phyloP scores from a whole-genome alignment of 2,329 filamentous ascomycete genomes.

The Colletotrichum horii region DNA sequence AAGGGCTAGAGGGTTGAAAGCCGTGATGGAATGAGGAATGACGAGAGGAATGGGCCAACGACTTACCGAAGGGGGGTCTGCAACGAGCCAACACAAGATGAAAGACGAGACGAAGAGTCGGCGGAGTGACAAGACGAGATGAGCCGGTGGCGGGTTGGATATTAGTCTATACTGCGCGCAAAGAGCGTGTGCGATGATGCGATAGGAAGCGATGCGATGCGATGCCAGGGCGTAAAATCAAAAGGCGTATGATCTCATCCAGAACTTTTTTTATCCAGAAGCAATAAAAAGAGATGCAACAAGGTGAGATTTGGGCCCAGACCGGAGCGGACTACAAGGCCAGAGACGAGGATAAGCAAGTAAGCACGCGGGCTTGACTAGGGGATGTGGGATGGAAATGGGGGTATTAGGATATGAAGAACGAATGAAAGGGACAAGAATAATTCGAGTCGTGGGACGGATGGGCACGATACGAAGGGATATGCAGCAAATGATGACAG shows the following conservation, averaged over 20 bases:
- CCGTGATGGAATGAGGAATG: slow-evolving; percentile 11
- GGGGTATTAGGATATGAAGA: slow-evolving; percentile 17
- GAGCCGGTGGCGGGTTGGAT: neutral
- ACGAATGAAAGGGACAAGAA: slow-evolving; percentile 14
- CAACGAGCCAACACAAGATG: neutral
- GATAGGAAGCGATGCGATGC: neutral
- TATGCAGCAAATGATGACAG: slow-evolving; percentile 20
- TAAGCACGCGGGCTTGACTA: neutral
- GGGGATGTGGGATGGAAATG: neutral
- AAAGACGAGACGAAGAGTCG: neutral
- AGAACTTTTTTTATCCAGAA: slow-evolving; percentile 17
- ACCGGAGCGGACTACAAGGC: neutral
- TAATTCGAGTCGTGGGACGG: neutral
- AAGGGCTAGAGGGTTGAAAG: neutral
- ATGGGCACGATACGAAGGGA: slow-evolving; percentile 13
- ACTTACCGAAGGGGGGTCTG: slow-evolving; percentile 12
- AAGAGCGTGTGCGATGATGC: neutral
- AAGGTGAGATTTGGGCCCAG: neutral
- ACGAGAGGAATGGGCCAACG: slow-evolving; percentile 7
- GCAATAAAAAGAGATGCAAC: slow-evolving; percentile 6
- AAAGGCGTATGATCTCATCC: slow-evolving; percentile 20
- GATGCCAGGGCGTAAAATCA: slow-evolving; percentile 2
- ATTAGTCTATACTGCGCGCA: slow-evolving; percentile 17
- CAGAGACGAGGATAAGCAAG: neutral
- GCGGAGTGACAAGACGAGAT: neutral